A percentile compares a stretch with the other conserved stretches of the same genome.
These are phyloP conservation scores for Trichoderma asperellum DNA, from an alignment of 2,329 filamentous ascomycete species.

Conservation along the genomic window DNA sequence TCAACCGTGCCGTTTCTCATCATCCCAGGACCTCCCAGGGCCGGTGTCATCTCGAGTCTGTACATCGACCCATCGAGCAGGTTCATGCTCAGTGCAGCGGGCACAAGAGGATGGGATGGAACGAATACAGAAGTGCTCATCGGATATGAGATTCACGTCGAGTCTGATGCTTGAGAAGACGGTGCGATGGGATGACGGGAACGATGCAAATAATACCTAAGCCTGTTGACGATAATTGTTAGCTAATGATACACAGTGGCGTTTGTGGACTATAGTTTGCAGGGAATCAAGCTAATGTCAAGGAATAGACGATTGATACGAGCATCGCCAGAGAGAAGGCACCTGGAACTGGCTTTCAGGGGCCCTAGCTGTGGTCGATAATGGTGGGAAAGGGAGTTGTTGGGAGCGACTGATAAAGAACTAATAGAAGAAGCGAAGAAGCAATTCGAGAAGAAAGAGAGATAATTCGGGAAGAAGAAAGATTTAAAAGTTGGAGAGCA, in stretches of 20 bases:
- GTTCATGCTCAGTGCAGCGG: slow-evolving; percentile 90
- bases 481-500: not conserved
- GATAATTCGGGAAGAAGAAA: not conserved
- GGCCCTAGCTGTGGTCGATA: not conserved
- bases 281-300: not conserved
- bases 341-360: not conserved
- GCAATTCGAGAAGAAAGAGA: not conserved
- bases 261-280: not conserved
- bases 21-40: slow-evolving; percentile 80
- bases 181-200: not conserved
- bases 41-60: slow-evolving; percentile 83
- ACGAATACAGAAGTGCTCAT: slow-evolving; percentile 85
- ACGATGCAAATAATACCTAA: not conserved
- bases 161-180: slow-evolving; percentile 6
- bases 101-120: slow-evolving; percentile 94
- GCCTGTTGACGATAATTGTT: not conserved
- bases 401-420: not conserved
- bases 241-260: slow-evolving; percentile 6
- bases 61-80: slow-evolving; percentile 86
- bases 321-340: not conserved
- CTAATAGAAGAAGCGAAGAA: not conserved
- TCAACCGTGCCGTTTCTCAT: slow-evolving; percentile 94
- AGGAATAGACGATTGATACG: not conserved
- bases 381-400: not conserved
- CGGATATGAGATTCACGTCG: slow-evolving; percentile 80